Evolutionary conservation across 2,329 filamentous ascomycete genomes (phyloP).

Genomic region (Bipolaris gigantea): DNA sequence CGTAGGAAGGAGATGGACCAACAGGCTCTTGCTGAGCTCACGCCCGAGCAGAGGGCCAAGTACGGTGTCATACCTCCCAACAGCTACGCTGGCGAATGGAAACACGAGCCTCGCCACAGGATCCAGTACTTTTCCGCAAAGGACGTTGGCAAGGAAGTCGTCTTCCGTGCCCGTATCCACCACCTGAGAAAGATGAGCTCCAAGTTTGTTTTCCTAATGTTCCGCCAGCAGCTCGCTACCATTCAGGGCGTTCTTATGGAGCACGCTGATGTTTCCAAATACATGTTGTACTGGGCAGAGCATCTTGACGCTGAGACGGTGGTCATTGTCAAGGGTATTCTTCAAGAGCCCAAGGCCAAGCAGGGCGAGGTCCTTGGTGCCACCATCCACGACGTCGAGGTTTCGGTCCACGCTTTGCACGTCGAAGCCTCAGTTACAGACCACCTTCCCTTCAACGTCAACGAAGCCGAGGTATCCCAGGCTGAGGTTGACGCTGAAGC

Average conservation of each 20-base stretch:
- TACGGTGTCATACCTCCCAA: constrained; percentile 63
- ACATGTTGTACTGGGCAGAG: constrained; percentile 87
- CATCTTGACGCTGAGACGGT: constrained; percentile 78
- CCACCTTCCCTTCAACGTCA: constrained; percentile 68
- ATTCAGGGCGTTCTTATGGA: constrained; percentile 79
- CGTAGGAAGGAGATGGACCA: constrained; percentile 53
- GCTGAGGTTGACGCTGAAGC: constrained; percentile 56
- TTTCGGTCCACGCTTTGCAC: constrained; percentile 68
- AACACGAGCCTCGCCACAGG: constrained; percentile 52
- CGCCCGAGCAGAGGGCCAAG: constrained; percentile 59
- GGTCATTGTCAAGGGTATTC: constrained; percentile 71
- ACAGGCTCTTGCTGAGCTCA: constrained; percentile 57
- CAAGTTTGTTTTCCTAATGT: constrained; percentile 80
- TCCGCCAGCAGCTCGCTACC: constrained; percentile 80
- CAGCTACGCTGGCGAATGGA: constrained; percentile 58
- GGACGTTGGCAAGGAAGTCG: constrained; percentile 62
- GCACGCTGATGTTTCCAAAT: constrained; percentile 64
- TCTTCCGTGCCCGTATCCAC: constrained; percentile 73
- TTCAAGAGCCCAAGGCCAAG: constrained; percentile 70
- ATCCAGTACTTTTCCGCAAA: constrained; percentile 56
- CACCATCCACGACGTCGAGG: constrained; percentile 73
- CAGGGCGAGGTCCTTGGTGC: constrained; percentile 72
- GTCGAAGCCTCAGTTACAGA: constrained; percentile 64
- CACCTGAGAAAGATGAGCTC: constrained; percentile 80
- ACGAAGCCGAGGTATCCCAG: constrained; percentile 67